Evolutionary conservation across 2,329 filamentous ascomycete species (phyloP).

Genomic region (Venturia asperata): DNA sequence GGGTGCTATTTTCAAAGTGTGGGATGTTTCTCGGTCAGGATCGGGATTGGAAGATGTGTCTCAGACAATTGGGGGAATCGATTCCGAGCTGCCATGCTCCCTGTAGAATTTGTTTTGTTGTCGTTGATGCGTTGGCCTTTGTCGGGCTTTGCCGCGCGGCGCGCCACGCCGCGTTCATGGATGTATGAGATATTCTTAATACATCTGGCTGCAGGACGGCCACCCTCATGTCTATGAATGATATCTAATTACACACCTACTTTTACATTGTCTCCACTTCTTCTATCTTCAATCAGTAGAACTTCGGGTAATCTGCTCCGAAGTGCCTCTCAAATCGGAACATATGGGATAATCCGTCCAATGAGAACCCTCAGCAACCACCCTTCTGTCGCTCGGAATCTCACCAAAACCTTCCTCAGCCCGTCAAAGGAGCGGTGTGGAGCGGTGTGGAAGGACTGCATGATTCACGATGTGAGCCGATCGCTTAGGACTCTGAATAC

Average conservation of each 20-base stretch:
- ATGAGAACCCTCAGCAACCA: background rate
- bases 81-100: constrained; percentile 4
- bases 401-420: background rate
- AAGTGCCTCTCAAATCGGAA: background rate
- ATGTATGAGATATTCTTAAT: background rate
- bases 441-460: background rate
- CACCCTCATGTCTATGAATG: background rate
- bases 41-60: background rate
- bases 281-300: background rate
- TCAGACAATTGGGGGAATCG: background rate
- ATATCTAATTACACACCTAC: background rate
- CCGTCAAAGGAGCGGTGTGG: constrained; percentile 3
- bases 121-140: constrained; percentile 1
- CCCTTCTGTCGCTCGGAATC: background rate
- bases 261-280: background rate
- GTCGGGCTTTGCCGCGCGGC: background rate
- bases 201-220: constrained; percentile 4
- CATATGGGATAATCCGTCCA: background rate
- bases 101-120: background rate
- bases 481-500: background rate
- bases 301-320: background rate
- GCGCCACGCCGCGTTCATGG: background rate
- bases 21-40: constrained; percentile 7
- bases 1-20: background rate
- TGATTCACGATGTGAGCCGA: background rate